These are phyloP conservation scores for Insectozyma bohioensis DNA, from an alignment of 1,139 yeast genomes.

Conservation along the genomic window DNA sequence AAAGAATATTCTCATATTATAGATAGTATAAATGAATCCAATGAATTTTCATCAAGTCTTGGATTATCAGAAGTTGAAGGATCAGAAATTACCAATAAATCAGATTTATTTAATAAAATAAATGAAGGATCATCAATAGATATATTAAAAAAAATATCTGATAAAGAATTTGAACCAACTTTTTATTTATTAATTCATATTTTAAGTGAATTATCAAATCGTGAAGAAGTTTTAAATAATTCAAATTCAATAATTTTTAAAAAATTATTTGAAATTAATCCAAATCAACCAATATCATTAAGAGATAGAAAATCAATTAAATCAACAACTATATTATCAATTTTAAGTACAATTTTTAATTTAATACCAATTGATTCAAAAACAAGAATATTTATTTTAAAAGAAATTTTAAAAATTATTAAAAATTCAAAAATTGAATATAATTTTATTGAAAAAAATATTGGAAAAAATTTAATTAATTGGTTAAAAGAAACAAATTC, in stretches of 20 bases:
- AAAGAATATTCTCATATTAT: slow-evolving; percentile 41
- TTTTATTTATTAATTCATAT: slow-evolving; percentile 44
- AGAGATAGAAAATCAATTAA: slow-evolving; percentile 50
- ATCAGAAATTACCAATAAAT: slow-evolving; percentile 30
- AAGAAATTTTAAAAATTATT: slow-evolving; percentile 34
- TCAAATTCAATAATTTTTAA: slow-evolving; percentile 28
- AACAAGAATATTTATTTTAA: slow-evolving; percentile 33
- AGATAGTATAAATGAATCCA: slow-evolving; percentile 31
- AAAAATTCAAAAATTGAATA: slow-evolving; percentile 34
- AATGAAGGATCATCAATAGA: slow-evolving; percentile 26
- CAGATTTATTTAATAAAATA: slow-evolving; percentile 28
- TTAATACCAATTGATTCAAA: slow-evolving; percentile 37
- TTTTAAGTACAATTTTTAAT: slow-evolving; percentile 45
- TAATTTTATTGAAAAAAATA: slow-evolving; percentile 33
- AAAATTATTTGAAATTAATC: slow-evolving; percentile 34
- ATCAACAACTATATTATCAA: slow-evolving; percentile 43
- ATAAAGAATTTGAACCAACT: slow-evolving; percentile 47
- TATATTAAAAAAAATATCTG: slow-evolving; percentile 36
- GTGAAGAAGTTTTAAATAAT: slow-evolving; percentile 28
- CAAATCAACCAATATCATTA: slow-evolving; percentile 40
- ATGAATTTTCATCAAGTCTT: slow-evolving; percentile 30
- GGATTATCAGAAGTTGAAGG: slow-evolving; percentile 24
- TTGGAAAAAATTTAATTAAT: slow-evolving; percentile 36
- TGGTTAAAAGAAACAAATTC: slow-evolving; percentile 40
- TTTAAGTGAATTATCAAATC: slow-evolving; percentile 27